These are phyloP conservation scores for Ascochyta lentis DNA, from an alignment of 2,329 filamentous ascomycete species.

Conservation along the genomic window DNA sequence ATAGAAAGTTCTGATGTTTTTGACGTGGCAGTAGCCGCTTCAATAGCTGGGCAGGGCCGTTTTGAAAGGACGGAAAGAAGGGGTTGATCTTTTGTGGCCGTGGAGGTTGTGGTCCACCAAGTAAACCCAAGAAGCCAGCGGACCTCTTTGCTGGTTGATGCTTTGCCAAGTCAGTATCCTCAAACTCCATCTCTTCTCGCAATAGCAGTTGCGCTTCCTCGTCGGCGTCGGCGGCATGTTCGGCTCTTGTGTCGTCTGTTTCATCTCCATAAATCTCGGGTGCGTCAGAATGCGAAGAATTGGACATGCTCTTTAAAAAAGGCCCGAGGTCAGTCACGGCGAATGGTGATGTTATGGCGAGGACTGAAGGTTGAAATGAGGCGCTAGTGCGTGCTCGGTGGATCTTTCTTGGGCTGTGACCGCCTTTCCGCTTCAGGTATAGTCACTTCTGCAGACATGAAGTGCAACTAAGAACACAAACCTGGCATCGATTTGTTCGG, in stretches of 20 bases:
- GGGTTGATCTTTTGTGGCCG: conserved; percentile 53
- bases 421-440: neutral
- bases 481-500: too few species aligned
- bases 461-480: neutral
- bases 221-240: conserved; percentile 21
- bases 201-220: conserved; percentile 40
- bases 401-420: neutral
- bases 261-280: conserved; percentile 12
- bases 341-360: neutral
- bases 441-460: neutral
- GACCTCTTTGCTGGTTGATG: conserved; percentile 2
- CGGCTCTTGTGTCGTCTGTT: conserved; percentile 11
- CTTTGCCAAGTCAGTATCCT: conserved; percentile 22
- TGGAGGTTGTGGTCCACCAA: conserved; percentile 53
- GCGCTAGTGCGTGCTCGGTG: conserved; percentile 12
- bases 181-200: conserved; percentile 36
- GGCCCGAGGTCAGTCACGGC: neutral
- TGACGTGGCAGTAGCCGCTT: conserved; percentile 61
- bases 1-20: conserved; percentile 62
- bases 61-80: conserved; percentile 69
- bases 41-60: conserved; percentile 66
- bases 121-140: conserved; percentile 36
- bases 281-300: neutral
- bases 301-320: neutral
- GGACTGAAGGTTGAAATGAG: conserved; percentile 10